Evolutionary conservation across 2,329 filamentous ascomycete genomes (phyloP), one percentile per base, ranked within the genome.

Genomic region (Pyricularia grisea): DNA sequence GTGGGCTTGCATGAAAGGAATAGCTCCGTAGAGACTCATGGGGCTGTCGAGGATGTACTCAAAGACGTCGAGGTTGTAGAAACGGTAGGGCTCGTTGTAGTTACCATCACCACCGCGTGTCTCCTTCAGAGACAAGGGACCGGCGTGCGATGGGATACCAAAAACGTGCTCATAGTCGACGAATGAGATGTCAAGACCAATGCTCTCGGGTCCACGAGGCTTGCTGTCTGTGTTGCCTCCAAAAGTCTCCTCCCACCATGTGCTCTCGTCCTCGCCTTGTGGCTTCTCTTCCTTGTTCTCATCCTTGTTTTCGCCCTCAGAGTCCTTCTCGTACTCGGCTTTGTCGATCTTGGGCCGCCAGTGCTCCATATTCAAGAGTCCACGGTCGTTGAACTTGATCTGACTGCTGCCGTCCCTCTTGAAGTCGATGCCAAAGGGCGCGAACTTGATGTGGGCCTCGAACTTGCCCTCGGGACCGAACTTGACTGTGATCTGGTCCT

Each of bases 231-330:
- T 98, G 78, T 95, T 97, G 71, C 94, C 94, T 72, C 94, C 94
- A 78, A 99, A 99, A 0, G 86, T 88, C 81, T 99, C 95, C 7
- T 99, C 95, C 95, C 95, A 99, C 93, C 93, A 97, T 3, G 94
- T 97, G 79, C 90, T 91, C 77, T 97, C 92, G 72, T 95, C 92
- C 72, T 91, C 87, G 17, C 83, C 84, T 12, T 79, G 71, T 36
- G 78, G 76, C 63, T 79, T 76, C 14, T 80, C 77, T 5, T 77
- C 79, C 66, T 80, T 36, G 33, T 36, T 36, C 7, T 36, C 77
- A 4, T 77, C 79, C 66, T 80, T 78, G 69, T 79, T 77, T 69
- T 74, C 73, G 27, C 73, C 70, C 42, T 69, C 73, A 10, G 70
- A 71, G 67, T 72, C 84, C 72, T 87, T 87, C 72, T 84, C 82